phyloP scores from a whole-genome alignment of 257 asterid genomes.

The Solanum rostratum region DNA sequence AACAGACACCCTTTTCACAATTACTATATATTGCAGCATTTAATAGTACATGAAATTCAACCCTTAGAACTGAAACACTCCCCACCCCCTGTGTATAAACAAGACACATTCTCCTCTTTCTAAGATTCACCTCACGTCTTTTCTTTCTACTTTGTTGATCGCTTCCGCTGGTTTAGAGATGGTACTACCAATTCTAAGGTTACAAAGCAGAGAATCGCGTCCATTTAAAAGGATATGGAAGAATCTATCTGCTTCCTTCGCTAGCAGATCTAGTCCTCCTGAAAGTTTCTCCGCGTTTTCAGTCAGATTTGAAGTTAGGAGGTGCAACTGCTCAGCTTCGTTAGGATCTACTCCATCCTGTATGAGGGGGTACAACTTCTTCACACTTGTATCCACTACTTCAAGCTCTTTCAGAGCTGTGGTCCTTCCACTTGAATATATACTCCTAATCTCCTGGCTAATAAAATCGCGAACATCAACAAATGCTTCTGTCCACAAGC shows the following conservation, averaged over 20 bases:
- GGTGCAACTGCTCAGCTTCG: slow-evolving; percentile 27
- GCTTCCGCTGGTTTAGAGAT: slow-evolving; percentile 5
- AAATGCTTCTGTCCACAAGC: slow-evolving; percentile 54
- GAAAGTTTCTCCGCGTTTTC: slow-evolving; percentile 39
- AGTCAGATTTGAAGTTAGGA: slow-evolving; percentile 25
- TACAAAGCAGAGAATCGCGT: slow-evolving; percentile 68
- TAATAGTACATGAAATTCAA: background rate
- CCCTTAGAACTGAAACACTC: background rate
- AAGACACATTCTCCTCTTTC: slow-evolving; percentile 4
- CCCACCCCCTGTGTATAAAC: slow-evolving; percentile 2
- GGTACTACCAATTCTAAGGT: slow-evolving; percentile 46
- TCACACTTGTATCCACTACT: slow-evolving; percentile 46
- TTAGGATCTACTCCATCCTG: slow-evolving; percentile 34
- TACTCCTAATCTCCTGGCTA: slow-evolving; percentile 41
- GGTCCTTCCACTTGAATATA: slow-evolving; percentile 25
- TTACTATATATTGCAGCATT: background rate
- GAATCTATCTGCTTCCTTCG: slow-evolving; percentile 61
- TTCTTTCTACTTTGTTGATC: slow-evolving; percentile 21
- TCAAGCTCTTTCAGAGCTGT: slow-evolving; percentile 59
- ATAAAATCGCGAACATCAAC: slow-evolving; percentile 36
- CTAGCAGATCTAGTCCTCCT: slow-evolving; percentile 52
- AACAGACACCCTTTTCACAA: background rate
- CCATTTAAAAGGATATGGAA: slow-evolving; percentile 68
- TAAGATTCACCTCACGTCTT: slow-evolving; percentile 33
- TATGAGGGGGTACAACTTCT: slow-evolving; percentile 43